Percentiles rank a stretch among this genome's conserved stretches.
phyloP scores from a whole-genome alignment of 176 grass and related monocot genomes.

The Carex scoparia region DNA sequence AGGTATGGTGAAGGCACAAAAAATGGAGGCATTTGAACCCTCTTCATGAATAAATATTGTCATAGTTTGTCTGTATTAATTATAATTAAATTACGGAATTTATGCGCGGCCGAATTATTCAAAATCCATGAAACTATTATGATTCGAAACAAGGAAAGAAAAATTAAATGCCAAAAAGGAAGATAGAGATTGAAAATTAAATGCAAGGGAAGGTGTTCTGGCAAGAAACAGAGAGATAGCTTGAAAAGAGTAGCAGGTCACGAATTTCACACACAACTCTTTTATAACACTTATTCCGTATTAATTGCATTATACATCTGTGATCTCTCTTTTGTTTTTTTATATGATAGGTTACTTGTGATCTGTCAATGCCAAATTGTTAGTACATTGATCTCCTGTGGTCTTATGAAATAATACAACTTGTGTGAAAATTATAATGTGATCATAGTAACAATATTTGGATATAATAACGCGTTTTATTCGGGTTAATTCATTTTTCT shows the following conservation, averaged over 20 bases:
- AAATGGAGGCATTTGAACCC: too few relatives aligned
- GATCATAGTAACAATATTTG: too few relatives aligned
- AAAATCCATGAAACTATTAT: too few relatives aligned
- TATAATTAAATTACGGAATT: too few relatives aligned
- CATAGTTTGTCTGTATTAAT: too few relatives aligned
- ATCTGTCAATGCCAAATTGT: background rate
- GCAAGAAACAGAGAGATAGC: background rate
- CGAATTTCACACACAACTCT: background rate
- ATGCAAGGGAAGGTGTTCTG: background rate
- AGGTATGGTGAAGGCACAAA: too few relatives aligned
- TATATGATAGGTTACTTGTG: background rate
- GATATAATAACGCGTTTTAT: too few relatives aligned
- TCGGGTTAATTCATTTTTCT: too few relatives aligned
- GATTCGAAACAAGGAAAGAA: too few relatives aligned
- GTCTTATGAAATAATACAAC: background rate
- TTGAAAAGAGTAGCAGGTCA: background rate
- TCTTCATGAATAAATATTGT: too few relatives aligned
- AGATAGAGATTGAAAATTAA: background rate
- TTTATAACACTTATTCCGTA: background rate
- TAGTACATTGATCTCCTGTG: background rate
- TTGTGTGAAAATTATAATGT: background rate
- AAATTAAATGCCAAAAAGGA: too few relatives aligned
- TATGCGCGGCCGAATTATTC: too few relatives aligned
- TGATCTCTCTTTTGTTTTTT: background rate
- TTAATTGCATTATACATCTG: background rate